phyloP scores from a whole-genome alignment of 441 rosid species.

The Pelargonium fulgidum region DNA sequence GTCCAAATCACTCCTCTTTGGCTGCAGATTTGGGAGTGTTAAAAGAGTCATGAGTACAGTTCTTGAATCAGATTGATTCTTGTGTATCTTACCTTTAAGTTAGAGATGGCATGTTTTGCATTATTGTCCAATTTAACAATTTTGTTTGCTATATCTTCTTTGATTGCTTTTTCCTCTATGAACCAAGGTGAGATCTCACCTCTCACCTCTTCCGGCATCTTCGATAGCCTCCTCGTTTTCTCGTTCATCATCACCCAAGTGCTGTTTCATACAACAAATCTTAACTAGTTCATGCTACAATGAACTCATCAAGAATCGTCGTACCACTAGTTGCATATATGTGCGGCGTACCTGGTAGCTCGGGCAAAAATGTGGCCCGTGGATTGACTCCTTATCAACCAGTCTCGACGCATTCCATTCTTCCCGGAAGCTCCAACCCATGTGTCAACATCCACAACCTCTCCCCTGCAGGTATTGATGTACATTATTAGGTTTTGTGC shows the following conservation, averaged over 20 bases:
- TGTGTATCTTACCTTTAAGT: conserved; percentile 37
- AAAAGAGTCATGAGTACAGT: too few species aligned
- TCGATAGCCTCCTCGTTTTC: conserved; percentile 56
- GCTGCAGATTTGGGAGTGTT: conserved; percentile 27
- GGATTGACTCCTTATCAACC: conserved; percentile 59
- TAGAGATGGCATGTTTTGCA: conserved; percentile 44
- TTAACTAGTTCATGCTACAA: too few species aligned
- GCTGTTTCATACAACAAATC: conserved; percentile 27
- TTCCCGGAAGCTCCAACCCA: conserved; percentile 79
- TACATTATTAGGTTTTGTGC: too few species aligned
- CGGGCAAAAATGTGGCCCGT: conserved; percentile 51
- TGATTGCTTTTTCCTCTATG: conserved; percentile 51
- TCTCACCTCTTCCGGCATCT: conserved; percentile 65
- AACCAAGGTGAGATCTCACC: conserved; percentile 68
- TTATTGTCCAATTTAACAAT: conserved; percentile 45
- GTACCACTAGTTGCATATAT: too few species aligned
- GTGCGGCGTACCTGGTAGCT: conserved; percentile 44
- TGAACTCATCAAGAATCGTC: too few species aligned
- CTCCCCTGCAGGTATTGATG: conserved; percentile 42
- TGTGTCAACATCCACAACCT: conserved; percentile 59
- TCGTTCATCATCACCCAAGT: conserved; percentile 79
- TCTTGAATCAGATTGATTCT: too few species aligned
- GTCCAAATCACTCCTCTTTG: conserved; percentile 57
- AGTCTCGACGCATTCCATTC: conserved; percentile 66
- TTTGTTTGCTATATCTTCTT: conserved; percentile 47